A percentile compares a stretch with the other conserved stretches of the same genome.
These are phyloP conservation scores for Podospora pseudoanserina DNA, from an alignment of 495 filamentous ascomycete genomes.

Conservation along the genomic window DNA sequence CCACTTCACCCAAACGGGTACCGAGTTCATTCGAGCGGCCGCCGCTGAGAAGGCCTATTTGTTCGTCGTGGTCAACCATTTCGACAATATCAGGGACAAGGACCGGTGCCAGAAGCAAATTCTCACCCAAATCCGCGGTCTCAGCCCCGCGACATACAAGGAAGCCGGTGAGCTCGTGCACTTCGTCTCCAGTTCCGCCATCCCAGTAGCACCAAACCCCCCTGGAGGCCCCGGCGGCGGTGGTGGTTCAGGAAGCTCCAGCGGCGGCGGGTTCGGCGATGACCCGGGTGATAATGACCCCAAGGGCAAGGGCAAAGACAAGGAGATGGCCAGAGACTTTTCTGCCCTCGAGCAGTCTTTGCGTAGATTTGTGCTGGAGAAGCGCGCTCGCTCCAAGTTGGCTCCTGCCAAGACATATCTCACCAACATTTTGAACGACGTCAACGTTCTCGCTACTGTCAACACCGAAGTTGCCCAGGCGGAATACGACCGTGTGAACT, in stretches of 20 bases:
- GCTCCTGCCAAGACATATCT: slow-evolving; percentile 95
- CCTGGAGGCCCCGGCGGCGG: slow-evolving; percentile 56
- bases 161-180: slow-evolving; percentile 91
- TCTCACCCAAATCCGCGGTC: slow-evolving; percentile 74
- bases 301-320: slow-evolving; percentile 87
- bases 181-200: slow-evolving; percentile 94
- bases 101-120: slow-evolving; percentile 79
- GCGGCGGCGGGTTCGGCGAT: slow-evolving; percentile 49
- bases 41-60: slow-evolving; percentile 97
- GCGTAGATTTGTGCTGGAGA: slow-evolving; percentile 91
- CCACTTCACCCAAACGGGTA: slow-evolving; percentile 93
- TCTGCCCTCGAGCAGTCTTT: slow-evolving; percentile 82
- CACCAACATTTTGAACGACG: slow-evolving; percentile 84
- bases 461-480: slow-evolving; percentile 82
- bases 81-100: slow-evolving; percentile 90
- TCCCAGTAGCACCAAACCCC: slow-evolving; percentile 61
- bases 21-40: slow-evolving; percentile 93
- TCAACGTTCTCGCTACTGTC: slow-evolving; percentile 76
- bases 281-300: slow-evolving; percentile 61
- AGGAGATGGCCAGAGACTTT: slow-evolving; percentile 83
- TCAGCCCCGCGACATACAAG: slow-evolving; percentile 89
- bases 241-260: slow-evolving; percentile 54
- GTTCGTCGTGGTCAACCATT: slow-evolving; percentile 98
- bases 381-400: slow-evolving; percentile 89
- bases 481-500: slow-evolving; percentile 79